Evolutionary conservation across 305 asterid genomes (phyloP), one percentile per base, ranked within the genome.

Genomic region (Rubia tinctorum): DNA sequence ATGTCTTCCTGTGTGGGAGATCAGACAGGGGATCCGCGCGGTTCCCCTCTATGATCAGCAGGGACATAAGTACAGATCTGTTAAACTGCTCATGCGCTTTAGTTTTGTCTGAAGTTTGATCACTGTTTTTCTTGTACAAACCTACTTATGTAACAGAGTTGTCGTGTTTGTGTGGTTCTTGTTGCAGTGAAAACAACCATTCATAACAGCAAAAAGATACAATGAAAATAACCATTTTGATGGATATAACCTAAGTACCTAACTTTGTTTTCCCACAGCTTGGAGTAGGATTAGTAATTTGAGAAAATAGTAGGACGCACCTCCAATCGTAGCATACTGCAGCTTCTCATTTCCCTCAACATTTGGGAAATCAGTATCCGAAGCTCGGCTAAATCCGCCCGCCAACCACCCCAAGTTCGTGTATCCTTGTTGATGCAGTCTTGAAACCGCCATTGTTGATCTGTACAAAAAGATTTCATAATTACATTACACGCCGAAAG

Each of bases 321-420:
- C 97, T 64, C 96, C 97, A 44, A 93, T 80, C 5, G 98, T 85
- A 11, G 98, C 97, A 72, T 84, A 93, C 82, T 91, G 90, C 88
- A 93, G 69, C 86, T 91, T 88, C 82, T 93, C 96, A 23, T 70
- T 73, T 14, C 97, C 97, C 91, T 93, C 97, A 11, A 91, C 90
- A 0, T 60, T 73, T 5, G 84, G 82, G 68, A 91, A 93, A 84
- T 93, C 92, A 0, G 51, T 62, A 7, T 84, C 93, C 0, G 80
- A 56, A 0, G 96, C 76, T 10, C 87, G 86, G 60, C 85, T 84
- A 71, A 89, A 93, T 47, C 94, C 97, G 42, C 97, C 96, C 2
- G 90, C 94, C 75, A 93, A 79, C 98, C 98, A 93, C 75, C 91
- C 98, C 88, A 93, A 75, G 76, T 87, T 93, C 85, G 69, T 82